These are phyloP conservation scores for Lobosporangium transversale DNA, from an alignment of 192 early-diverging fungal species.

Conservation along the genomic window DNA sequence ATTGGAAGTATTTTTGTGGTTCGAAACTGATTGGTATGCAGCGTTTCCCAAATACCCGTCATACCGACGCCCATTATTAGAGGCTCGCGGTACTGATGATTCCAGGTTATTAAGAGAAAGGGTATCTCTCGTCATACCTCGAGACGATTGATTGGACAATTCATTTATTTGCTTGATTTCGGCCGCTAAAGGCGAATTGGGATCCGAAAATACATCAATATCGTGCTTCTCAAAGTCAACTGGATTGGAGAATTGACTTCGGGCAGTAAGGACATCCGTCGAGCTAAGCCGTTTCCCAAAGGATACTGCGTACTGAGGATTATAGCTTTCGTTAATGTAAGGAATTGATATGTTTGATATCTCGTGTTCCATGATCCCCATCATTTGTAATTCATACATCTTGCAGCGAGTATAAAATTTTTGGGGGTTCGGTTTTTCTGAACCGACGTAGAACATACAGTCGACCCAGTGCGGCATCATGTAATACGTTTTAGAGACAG, in stretches of 20 bases:
- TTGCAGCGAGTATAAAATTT: conserved; percentile 77
- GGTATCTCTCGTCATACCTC: conserved; percentile 22
- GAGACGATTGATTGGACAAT: not conserved
- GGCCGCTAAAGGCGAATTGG: conserved; percentile 29
- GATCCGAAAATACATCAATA: conserved; percentile 41
- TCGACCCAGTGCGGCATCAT: conserved; percentile 93
- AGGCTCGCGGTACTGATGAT: not conserved
- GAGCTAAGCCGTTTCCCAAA: conserved; percentile 43
- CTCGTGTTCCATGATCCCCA: conserved; percentile 77
- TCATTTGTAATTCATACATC: conserved; percentile 88
- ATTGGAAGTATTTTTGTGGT: conserved; percentile 25
- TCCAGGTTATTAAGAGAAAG: conserved; percentile 29
- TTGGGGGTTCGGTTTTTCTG: conserved; percentile 59
- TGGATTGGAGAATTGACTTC: conserved; percentile 4
- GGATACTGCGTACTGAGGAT: conserved; percentile 13
- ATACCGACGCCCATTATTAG: conserved; percentile 3
- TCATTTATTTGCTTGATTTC: conserved; percentile 36
- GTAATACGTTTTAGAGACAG: conserved; percentile 60
- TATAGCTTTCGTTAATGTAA: conserved; percentile 53
- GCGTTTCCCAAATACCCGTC: conserved; percentile 29
- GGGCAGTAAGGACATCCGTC: conserved; percentile 14
- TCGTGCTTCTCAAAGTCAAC: conserved; percentile 57
- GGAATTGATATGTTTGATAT: conserved; percentile 65
- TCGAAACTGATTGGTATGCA: conserved; percentile 17
- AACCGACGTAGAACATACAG: conserved; percentile 83